phyloP scores from a whole-genome alignment of 768 basidiomycete species.

The Leccinum disarticulatum region DNA sequence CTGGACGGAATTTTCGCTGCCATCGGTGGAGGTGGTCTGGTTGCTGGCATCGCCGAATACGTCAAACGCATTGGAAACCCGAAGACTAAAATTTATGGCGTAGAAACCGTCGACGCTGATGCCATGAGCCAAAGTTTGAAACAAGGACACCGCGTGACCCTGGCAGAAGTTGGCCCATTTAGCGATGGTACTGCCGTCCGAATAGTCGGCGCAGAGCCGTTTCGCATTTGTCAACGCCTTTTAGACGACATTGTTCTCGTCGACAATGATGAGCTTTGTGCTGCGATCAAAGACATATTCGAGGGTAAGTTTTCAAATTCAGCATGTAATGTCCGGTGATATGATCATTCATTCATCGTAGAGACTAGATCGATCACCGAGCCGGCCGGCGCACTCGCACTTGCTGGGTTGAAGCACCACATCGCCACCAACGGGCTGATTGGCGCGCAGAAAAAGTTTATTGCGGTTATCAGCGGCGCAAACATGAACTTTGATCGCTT shows the following conservation, averaged over 20 bases:
- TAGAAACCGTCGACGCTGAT: slow-evolving; percentile 94
- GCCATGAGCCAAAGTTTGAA: slow-evolving; percentile 86
- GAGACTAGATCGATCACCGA: slow-evolving; percentile 97
- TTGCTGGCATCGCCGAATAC: slow-evolving; percentile 89
- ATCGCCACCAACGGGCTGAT: slow-evolving; percentile 79
- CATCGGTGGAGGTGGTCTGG: slow-evolving; percentile 93
- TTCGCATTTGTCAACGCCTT: slow-evolving; percentile 84
- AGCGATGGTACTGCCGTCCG: slow-evolving; percentile 97
- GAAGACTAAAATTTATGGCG: slow-evolving; percentile 76
- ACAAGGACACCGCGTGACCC: slow-evolving; percentile 76
- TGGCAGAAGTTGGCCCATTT: slow-evolving; percentile 93
- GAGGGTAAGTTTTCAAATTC: slow-evolving; percentile 59
- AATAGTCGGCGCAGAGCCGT: slow-evolving; percentile 92
- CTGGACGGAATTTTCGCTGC: slow-evolving; percentile 86
- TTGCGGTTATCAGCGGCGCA: slow-evolving; percentile 91
- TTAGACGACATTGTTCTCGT: slow-evolving; percentile 83
- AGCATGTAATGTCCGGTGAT: not conserved
- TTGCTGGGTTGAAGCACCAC: slow-evolving; percentile 89
- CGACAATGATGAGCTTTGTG: slow-evolving; percentile 95
- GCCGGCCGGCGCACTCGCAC: slow-evolving; percentile 89
- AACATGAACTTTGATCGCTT: slow-evolving; percentile 99
- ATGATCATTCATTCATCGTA: slow-evolving; percentile 1
- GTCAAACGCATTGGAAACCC: slow-evolving; percentile 91
- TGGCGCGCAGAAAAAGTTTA: slow-evolving; percentile 83
- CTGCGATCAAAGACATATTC: slow-evolving; percentile 98